These are phyloP conservation scores for Yarrowia phangngaensis DNA, from an alignment of 805 yeast species.

Conservation along the genomic window DNA sequence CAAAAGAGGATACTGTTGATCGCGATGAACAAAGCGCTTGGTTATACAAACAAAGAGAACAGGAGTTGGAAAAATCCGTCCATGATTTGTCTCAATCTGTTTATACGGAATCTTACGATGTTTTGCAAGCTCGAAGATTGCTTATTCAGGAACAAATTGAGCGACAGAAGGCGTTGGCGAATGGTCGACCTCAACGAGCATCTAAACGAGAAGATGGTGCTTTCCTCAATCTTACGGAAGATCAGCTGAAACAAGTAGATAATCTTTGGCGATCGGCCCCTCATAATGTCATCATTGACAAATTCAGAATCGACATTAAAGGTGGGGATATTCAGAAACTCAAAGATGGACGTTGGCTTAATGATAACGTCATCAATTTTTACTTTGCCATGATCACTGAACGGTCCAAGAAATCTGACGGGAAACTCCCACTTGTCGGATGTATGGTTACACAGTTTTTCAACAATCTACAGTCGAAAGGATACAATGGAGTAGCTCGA, in stretches of 20 bases:
- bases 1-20: neutral
- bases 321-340: conserved; percentile 69
- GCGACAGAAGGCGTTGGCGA: conserved; percentile 13
- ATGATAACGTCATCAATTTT: conserved; percentile 85
- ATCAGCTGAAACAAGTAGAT: conserved; percentile 11
- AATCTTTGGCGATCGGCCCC: conserved; percentile 6
- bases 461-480: conserved; percentile 62
- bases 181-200: conserved; percentile 5
- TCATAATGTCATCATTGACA: conserved; percentile 26
- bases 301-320: conserved; percentile 52
- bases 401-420: conserved; percentile 38
- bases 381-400: conserved; percentile 57
- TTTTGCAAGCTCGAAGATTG: conserved; percentile 9
- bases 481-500: conserved; percentile 73
- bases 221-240: neutral
- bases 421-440: conserved; percentile 4
- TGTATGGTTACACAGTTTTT: conserved; percentile 83
- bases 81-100: conserved; percentile 2
- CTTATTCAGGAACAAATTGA: conserved; percentile 19
- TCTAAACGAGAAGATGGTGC: neutral
- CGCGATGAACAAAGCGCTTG: neutral
- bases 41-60: conserved; percentile 1
- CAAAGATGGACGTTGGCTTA: conserved; percentile 72
- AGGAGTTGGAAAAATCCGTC: conserved; percentile 4
- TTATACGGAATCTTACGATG: conserved; percentile 9